Conservation (phyloP, 257 asterid species). For the Ballota nigra region DNA sequence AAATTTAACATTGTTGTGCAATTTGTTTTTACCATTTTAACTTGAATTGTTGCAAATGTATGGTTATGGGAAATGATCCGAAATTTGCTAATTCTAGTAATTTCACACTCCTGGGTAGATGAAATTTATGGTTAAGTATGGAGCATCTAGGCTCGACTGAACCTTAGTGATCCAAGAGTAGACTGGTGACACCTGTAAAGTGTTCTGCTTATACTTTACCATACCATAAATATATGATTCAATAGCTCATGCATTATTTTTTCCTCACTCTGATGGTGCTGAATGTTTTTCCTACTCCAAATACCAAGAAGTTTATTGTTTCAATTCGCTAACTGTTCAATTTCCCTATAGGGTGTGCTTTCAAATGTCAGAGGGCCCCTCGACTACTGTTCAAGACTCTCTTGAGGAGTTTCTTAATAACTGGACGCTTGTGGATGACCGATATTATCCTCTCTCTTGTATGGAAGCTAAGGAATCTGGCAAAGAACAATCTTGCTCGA, state of each 20-base stretch:
- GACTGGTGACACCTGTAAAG: neutral
- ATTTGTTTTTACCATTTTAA: neutral
- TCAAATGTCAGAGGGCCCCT: slow-evolving; percentile 56
- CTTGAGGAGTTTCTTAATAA: slow-evolving; percentile 68
- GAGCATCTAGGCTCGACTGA: neutral
- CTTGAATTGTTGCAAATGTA: neutral
- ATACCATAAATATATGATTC: neutral
- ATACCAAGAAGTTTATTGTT: neutral
- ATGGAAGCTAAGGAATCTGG: slow-evolving; percentile 29
- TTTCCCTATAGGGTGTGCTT: slow-evolving; percentile 51
- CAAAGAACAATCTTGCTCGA: slow-evolving; percentile 32
- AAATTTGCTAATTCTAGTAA: neutral
- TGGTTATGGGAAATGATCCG: neutral
- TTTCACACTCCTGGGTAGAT: neutral
- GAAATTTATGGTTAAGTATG: neutral
- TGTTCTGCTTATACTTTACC: neutral
- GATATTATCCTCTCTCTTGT: slow-evolving; percentile 35
- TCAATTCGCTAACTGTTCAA: slow-evolving; percentile 17
- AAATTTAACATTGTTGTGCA: neutral
- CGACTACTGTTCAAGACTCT: slow-evolving; percentile 45
- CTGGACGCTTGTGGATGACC: slow-evolving; percentile 55
- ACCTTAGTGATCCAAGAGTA: neutral
- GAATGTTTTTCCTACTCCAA: slow-evolving; percentile 7
- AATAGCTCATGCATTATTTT: neutral
- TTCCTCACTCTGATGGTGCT: neutral